These are phyloP conservation scores for Lachnellula hyalina DNA, from an alignment of 2,329 filamentous ascomycete genomes.

Conservation along the genomic window DNA sequence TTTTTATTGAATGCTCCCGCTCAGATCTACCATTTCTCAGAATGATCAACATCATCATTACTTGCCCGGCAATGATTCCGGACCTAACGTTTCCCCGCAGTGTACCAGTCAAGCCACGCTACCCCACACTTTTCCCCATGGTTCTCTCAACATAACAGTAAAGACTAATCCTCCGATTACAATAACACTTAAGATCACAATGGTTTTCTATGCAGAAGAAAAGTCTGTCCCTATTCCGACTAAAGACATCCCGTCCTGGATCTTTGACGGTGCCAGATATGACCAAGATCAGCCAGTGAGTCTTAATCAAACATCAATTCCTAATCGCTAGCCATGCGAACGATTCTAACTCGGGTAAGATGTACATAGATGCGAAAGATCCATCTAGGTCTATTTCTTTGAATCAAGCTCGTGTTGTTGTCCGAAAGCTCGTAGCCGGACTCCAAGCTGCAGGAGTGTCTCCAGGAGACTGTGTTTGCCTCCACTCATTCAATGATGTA, in stretches of 20 bases:
- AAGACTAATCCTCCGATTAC: not conserved
- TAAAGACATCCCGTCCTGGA: constrained; percentile 26
- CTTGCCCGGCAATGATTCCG: no score
- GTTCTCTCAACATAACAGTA: no score
- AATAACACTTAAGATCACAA: not conserved
- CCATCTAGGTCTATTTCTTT: constrained; percentile 22
- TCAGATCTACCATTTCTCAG: no score
- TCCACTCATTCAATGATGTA: constrained; percentile 30
- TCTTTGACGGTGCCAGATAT: constrained; percentile 19
- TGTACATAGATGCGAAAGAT: constrained; percentile 25
- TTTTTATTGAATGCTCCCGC: no score
- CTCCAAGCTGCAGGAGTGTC: constrained; percentile 24
- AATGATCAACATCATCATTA: no score
- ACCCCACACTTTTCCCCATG: no score
- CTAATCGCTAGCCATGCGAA: not conserved
- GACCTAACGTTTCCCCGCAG: no score
- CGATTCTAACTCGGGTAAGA: constrained; percentile 14
- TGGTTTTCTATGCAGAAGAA: constrained; percentile 16
- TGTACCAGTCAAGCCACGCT: no score
- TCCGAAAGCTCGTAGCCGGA: constrained; percentile 25
- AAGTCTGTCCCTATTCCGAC: constrained; percentile 14
- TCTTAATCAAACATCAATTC: not conserved
- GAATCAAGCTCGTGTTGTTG: constrained; percentile 21
- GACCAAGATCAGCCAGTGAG: constrained; percentile 24
- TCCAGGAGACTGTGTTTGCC: constrained; percentile 28